Evolutionary conservation across 352 stramenopile genomes (phyloP).

Genomic region (Proteromonas lacertae): DNA sequence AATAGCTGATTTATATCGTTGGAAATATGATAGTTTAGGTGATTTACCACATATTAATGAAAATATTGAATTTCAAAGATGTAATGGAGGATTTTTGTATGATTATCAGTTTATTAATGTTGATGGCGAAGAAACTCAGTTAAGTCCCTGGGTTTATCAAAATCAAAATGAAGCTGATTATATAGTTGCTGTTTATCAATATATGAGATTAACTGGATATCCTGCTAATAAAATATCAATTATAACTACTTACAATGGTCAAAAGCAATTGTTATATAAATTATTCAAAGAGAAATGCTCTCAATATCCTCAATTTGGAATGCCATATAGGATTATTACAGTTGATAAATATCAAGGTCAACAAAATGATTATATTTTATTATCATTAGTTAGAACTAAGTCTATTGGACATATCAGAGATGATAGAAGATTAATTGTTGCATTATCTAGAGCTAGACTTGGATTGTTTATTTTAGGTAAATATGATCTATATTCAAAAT

Average conservation of each 20-base stretch:
- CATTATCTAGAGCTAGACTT: conserved; percentile 47
- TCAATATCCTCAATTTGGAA: conserved; percentile 1
- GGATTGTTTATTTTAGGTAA: conserved; percentile 65
- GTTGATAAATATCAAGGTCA: conserved; percentile 76
- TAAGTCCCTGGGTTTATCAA: conserved; percentile 46
- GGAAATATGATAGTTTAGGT: conserved; percentile 24
- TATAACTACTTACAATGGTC: conserved; percentile 68
- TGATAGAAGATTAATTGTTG: conserved; percentile 48
- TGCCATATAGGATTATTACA: conserved; percentile 28
- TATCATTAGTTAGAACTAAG: conserved; percentile 61
- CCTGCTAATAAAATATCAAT: conserved; percentile 49
- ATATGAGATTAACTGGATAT: conserved; percentile 58
- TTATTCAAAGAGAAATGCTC: conserved; percentile 22
- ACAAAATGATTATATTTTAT: conserved; percentile 68
- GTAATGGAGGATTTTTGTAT: conserved; percentile 48
- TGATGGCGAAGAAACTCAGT: conserved; percentile 25
- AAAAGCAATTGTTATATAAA: conserved; percentile 52
- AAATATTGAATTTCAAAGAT: conserved; percentile 12
- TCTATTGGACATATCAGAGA: conserved; percentile 50
- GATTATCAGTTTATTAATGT: conserved; percentile 58
- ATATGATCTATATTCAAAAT: conserved; percentile 22
- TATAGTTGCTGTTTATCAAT: conserved; percentile 46
- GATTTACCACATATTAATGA: conserved; percentile 21
- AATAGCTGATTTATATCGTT: conserved; percentile 44
- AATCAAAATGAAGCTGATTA: conserved; percentile 76